Conservation (phyloP, 2,329 filamentous ascomycete species). For the Talaromyces albobiverticillius region DNA sequence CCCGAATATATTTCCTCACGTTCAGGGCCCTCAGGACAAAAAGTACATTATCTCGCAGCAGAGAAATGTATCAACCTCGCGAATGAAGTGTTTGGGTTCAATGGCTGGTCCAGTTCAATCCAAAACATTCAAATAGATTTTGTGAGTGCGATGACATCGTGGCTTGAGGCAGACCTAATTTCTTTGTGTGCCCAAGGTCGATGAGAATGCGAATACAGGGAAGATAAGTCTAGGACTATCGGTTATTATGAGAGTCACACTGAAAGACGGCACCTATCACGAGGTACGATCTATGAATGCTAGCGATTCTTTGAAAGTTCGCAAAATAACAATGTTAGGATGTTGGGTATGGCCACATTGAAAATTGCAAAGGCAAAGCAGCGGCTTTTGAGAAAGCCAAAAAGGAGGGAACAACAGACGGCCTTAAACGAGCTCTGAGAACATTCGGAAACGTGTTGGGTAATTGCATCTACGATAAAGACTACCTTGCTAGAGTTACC, state of each 20-base stretch:
- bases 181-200: constrained; percentile 51
- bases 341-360: constrained; percentile 92
- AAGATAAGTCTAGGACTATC: constrained; percentile 83
- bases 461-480: constrained; percentile 98
- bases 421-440: constrained; percentile 79
- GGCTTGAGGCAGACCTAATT: not conserved
- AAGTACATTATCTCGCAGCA: constrained; percentile 90
- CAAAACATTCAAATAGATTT: constrained; percentile 94
- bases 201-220: constrained; percentile 74
- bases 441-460: constrained; percentile 95
- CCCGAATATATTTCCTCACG: constrained; percentile 93
- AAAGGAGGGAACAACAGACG: constrained; percentile 96
- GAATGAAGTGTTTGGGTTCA: constrained; percentile 95
- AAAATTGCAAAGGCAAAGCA: constrained; percentile 93
- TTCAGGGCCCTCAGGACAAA: constrained; percentile 75
- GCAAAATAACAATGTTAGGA: constrained; percentile 51
- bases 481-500: constrained; percentile 84
- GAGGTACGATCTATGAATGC: constrained; percentile 52
- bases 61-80: constrained; percentile 95
- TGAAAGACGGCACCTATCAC: constrained; percentile 92
- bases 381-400: constrained; percentile 98
- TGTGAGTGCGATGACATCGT: constrained; percentile 42
- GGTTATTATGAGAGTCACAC: constrained; percentile 83
- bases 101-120: constrained; percentile 96
- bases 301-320: not conserved